Evolutionary conservation across 306 rosid genomes (phyloP).

Genomic region (Rosa rugosa): DNA sequence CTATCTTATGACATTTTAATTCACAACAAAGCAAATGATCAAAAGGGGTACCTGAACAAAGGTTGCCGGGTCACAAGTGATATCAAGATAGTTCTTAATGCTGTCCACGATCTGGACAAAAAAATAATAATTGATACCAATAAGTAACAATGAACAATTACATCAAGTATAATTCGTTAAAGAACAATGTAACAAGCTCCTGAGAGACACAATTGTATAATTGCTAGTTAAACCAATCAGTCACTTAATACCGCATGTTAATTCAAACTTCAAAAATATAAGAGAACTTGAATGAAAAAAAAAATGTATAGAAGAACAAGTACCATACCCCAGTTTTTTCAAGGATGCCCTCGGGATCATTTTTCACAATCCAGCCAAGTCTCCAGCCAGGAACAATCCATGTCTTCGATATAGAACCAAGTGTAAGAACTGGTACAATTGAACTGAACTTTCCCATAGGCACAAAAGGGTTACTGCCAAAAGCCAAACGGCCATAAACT

Average conservation of each 20-base stretch:
- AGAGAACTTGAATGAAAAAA: neutral
- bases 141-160: neutral
- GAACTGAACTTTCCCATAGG: slow-evolving; percentile 61
- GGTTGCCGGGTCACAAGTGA: slow-evolving; percentile 54
- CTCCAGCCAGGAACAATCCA: slow-evolving; percentile 79
- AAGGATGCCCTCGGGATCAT: slow-evolving; percentile 49
- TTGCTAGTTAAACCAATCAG: neutral
- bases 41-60: slow-evolving; percentile 51
- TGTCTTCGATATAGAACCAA: slow-evolving; percentile 61
- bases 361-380: slow-evolving; percentile 62
- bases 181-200: neutral
- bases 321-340: slow-evolving; percentile 44
- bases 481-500: slow-evolving; percentile 52
- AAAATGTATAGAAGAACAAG: neutral
- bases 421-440: slow-evolving; percentile 51
- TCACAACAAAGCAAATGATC: neutral
- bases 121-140: neutral
- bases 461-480: slow-evolving; percentile 58
- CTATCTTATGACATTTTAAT: neutral
- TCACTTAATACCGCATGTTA: neutral
- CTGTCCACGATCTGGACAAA: slow-evolving; percentile 39
- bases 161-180: neutral
- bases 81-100: slow-evolving; percentile 44
- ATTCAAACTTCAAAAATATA: neutral
- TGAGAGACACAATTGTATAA: neutral